Evolutionary conservation across 768 basidiomycete species (phyloP), one percentile per base, ranked within the genome.

Genomic region (Russula abietina): DNA sequence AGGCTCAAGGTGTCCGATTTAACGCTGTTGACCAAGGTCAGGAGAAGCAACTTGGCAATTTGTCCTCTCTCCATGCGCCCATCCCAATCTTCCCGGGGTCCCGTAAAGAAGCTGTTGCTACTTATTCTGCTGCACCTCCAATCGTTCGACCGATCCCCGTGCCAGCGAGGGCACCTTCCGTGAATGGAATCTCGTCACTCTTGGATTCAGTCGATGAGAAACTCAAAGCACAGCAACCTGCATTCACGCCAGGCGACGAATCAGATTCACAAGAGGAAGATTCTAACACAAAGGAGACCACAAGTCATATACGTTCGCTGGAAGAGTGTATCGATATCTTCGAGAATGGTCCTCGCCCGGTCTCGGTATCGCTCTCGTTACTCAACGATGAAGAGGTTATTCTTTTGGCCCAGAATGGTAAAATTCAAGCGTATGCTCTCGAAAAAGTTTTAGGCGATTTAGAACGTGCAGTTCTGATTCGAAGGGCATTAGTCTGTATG

Each of bases 331-430:
- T 92, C 58, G 83, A 87, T 26, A 79, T 98, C 59, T 92, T 89
- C 69, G 89, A 89, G 70, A 83, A 85, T 61, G 85, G 83, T 3
- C 85, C 88, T 0, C 77, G 83, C 57, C 84, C 87, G 4, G 77
- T 84, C 9, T 80, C 82, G 26, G 76, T 74, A 11, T 77, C 83
- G 24, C 69, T 91, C 56, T 75, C 80, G 49, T 77, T 83, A 66
- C 75, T 99, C 70, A 89, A 83, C 57, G 93, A 99, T 68, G 96
- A 98, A 71, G 97, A 98, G 74, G 79, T 99, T 49, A 87, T 98
- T 59, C 58, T 93, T 60, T 79, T 99, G 50, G 82, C 87, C 2
- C 92, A 95, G 76, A 87, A 86, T 65, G 93, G 94, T 33, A 97
- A 96, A 83, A 88, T 98, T 60, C 88, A 91, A 0, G 82, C 91